Conservation (phyloP, 257 asterid species). For the Parsonsia alboflavescens region DNA sequence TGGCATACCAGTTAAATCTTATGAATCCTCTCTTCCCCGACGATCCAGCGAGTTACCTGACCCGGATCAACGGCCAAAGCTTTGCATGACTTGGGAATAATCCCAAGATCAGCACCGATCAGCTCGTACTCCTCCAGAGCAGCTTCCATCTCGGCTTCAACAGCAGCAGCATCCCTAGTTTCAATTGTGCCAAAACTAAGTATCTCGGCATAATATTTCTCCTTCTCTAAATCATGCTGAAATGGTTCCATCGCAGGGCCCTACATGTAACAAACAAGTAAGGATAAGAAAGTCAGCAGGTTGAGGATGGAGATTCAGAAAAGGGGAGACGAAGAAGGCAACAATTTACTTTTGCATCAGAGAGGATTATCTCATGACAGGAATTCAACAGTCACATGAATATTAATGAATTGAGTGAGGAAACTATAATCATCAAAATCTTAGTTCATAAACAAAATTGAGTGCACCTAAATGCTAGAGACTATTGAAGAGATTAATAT, state of each 20-base stretch:
- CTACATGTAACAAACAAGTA: slow-evolving; percentile 33
- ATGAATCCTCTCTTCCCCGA: slow-evolving; percentile 72
- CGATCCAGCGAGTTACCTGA: slow-evolving; percentile 87
- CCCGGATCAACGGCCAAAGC: slow-evolving; percentile 74
- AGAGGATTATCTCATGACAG: not conserved
- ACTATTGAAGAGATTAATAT: not conserved
- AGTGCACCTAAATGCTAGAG: not conserved
- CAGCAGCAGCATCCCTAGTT: slow-evolving; percentile 49
- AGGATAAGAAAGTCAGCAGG: not conserved
- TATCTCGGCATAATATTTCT: slow-evolving; percentile 60
- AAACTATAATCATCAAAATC: not conserved
- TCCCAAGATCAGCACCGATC: slow-evolving; percentile 71
- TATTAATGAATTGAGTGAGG: not conserved
- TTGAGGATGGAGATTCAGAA: not conserved
- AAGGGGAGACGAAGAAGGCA: not conserved
- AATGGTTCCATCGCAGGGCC: slow-evolving; percentile 86
- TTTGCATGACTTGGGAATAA: slow-evolving; percentile 73
- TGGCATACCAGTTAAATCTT: slow-evolving; percentile 9
- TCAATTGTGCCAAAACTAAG: slow-evolving; percentile 47
- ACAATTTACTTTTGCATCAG: not conserved
- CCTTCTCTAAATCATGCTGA: slow-evolving; percentile 63
- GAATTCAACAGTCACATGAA: not conserved
- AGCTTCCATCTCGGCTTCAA: slow-evolving; percentile 74
- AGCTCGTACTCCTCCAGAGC: slow-evolving; percentile 48
- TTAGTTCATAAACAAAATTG: not conserved